Evolutionary conservation across 2,329 filamentous ascomycete species (phyloP), one percentile per base, ranked within the genome.

Genomic region (Conoideocrella luteorostrata): DNA sequence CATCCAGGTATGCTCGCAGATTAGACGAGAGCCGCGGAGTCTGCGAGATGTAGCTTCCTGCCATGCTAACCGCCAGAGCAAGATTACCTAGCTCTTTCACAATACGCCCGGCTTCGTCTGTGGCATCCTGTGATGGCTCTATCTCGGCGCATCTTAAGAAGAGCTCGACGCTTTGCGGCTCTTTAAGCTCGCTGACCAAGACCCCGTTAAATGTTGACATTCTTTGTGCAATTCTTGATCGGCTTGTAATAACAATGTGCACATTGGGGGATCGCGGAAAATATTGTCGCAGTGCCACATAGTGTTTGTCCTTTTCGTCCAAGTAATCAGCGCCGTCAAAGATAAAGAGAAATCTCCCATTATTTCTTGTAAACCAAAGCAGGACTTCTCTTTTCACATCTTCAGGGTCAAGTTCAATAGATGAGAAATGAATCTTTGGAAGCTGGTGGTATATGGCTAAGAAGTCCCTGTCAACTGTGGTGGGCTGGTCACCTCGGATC

Each of bases 41-140:
- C 21, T 37, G 23, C 4, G 35, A 44, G 5, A 47, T 23, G 30
- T 47, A 47, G 4, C 28, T 30, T 23, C 45, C 41, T 12, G 45
- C 45, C 17, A 47, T 40, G n/a, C 24, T 12, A 23, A 47, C 39
- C 9, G 45, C 45, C 23, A 47, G 35, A 11, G 45, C 45, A 28
- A 47, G 45, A 23, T 30, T 41, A 5, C 44, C 39, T 7, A 43
- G 39, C 26, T 43, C 39, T 17, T 28, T 28, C 26, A 28, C 7
- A 13, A 28, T 28, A 28, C 13, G 26, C 13, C 26, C 26, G 26
- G 26, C 26, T 13, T 28, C 26, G 26, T 28, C 26, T 7, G 13
- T 7, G 13, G 7, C 26, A 28, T 28, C 26, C 26, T 13, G 26
- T 13, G 26, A 28, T 28, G 26, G 13, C 26, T 28, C 26, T 28